Evolutionary conservation across 2,329 filamentous ascomycete species (phyloP), one percentile per base, ranked within the genome.

Genomic region (Xylariomycetidae sp.): DNA sequence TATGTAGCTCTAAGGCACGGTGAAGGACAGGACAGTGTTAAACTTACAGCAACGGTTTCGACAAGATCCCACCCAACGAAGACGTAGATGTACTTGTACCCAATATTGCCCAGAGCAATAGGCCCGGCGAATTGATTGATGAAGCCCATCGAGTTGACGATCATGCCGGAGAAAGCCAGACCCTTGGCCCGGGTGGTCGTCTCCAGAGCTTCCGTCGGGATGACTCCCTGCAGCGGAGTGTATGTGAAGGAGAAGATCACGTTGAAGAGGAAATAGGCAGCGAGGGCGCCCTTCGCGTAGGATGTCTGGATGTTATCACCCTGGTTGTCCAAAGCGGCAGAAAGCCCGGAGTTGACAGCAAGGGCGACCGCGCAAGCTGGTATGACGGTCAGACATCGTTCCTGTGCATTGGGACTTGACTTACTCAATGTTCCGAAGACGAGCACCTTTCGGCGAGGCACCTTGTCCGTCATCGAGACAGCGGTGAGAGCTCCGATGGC

Each of bases 181-280:
- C 67, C 66, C 52, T 69, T 70, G 37, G 66, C 63, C 32, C 66
- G 62, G 23, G 58, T 66, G 4, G 66, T 68, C 2, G 65, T 70
- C 44, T 68, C 65, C 19, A 71, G 56, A 3, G 64, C 63, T 39
- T 70, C 67, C 18, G 63, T 60, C 2, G 65, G 64, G 25, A 68
- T 60, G 26, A 68, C 62, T 36, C 60, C 64, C 40, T 70, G 67
- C 10, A 71, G 59, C 1, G 67, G 67, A 2, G 66, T 70, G 46
- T 69, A 69, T 25, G 64, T 66, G 42, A 70, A 69, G 3, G 65
- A 67, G 50, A 67, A 70, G 37, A 68, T 53, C 18, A 67, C 49
- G 47, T 68, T 68, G 57, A 71, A 68, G 12, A 70, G 49, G 46
- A 69, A 69, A 52, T 69, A 69, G 14, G 63, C 63, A 3, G 65